Evolutionary conservation across 495 filamentous ascomycete genomes (phyloP).

Genomic region (Extremus antarcticus): DNA sequence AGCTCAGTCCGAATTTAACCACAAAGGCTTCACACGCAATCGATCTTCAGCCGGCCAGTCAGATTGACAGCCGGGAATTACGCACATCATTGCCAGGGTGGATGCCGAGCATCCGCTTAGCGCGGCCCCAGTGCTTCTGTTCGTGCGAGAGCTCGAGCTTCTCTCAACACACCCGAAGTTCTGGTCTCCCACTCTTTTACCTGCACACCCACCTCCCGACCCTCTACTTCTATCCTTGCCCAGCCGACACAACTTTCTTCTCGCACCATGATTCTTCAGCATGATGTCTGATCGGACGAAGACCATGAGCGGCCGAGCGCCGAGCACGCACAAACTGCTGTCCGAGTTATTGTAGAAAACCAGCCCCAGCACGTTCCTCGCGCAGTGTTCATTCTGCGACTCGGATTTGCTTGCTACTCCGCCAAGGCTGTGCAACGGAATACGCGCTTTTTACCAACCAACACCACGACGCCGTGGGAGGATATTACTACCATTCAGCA

Average conservation of each 20-base stretch:
- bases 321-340: slow-evolving; percentile 14
- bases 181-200: not conserved
- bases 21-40: not conserved
- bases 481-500: not conserved
- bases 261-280: not conserved
- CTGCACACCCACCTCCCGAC: not conserved
- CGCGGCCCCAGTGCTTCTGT: not conserved
- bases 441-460: not conserved
- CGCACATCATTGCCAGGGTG: not conserved
- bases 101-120: not conserved
- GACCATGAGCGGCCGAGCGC: slow-evolving; percentile 14
- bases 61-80: not conserved
- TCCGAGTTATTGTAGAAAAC: slow-evolving; percentile 6
- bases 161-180: not conserved
- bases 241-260: not conserved
- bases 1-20: not conserved
- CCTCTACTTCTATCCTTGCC: not conserved
- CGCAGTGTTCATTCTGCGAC: not conserved
- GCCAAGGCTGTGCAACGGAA: slow-evolving; percentile 6
- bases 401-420: not conserved
- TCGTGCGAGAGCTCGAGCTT: not conserved
- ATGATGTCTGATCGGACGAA: slow-evolving; percentile 11
- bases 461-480: not conserved
- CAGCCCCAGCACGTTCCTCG: not conserved
- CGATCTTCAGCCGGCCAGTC: not conserved